phyloP scores from a whole-genome alignment of 345 rosid species.

The Acer yangbiense region DNA sequence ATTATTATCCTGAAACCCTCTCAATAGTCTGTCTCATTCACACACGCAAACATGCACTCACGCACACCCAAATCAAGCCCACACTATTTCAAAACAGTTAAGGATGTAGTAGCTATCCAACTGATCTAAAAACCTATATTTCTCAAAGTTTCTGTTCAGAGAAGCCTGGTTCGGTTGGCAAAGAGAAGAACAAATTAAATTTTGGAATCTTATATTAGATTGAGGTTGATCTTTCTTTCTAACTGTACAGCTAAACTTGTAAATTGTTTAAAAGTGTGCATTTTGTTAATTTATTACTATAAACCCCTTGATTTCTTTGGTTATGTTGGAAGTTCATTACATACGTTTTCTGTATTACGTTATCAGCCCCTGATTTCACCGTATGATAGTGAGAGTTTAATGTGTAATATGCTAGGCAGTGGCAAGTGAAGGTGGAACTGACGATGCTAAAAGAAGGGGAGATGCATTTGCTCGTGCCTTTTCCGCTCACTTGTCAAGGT shows the following conservation, averaged over 20 bases:
- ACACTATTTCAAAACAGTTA: not conserved
- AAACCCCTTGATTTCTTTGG: not conserved
- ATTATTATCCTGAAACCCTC: constrained; percentile 10
- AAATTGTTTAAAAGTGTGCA: not conserved
- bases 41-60: not conserved
- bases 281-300: not conserved
- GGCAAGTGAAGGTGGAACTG: constrained; percentile 99
- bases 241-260: not conserved
- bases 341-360: not conserved
- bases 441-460: constrained; percentile 95
- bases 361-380: not conserved
- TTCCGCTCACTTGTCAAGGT: constrained; percentile 99
- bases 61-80: not conserved
- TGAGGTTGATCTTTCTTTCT: not conserved
- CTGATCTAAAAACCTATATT: not conserved
- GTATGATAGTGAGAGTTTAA: constrained; percentile 14
- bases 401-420: constrained; percentile 70
- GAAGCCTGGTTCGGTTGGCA: not conserved
- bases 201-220: not conserved
- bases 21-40: not conserved
- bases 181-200: not conserved
- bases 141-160: not conserved
- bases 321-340: not conserved
- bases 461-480: constrained; percentile 99
- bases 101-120: not conserved